phyloP scores from a whole-genome alignment of 176 grass and related monocot species.

The bread wheat (Triticum aestivum) region IWGSC_CS_RefSeq_v2.1 NC_057804.1:574116079-574116578 shows the following conservation, averaged over 20 bases:
- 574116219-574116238: constrained; percentile 87
- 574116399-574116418: not conserved
- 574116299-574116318: constrained; percentile 71
- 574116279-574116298: constrained; percentile 75
- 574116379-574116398: not conserved
- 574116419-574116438: not conserved
- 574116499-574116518: not conserved
- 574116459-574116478: no score
- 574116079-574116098: constrained; percentile 29
- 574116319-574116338: constrained; percentile 40
- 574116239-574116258: constrained; percentile 94
- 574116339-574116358: constrained; percentile 86
- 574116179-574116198: not conserved
- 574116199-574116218: constrained; percentile 94
- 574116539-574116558: not conserved
- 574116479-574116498: not conserved
- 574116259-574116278: constrained; percentile 82
- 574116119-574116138: not conserved
- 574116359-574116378: not conserved
- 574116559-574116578: not conserved
- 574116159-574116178: not conserved
- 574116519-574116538: not conserved
- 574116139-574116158: not conserved
- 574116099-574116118: not conserved
- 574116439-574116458: no score